A percentile compares a stretch with the other conserved stretches of the same genome.
These are phyloP conservation scores for Arabidopsis suecica DNA, from an alignment of 345 rosid genomes.

Conservation along the genomic window DNA sequence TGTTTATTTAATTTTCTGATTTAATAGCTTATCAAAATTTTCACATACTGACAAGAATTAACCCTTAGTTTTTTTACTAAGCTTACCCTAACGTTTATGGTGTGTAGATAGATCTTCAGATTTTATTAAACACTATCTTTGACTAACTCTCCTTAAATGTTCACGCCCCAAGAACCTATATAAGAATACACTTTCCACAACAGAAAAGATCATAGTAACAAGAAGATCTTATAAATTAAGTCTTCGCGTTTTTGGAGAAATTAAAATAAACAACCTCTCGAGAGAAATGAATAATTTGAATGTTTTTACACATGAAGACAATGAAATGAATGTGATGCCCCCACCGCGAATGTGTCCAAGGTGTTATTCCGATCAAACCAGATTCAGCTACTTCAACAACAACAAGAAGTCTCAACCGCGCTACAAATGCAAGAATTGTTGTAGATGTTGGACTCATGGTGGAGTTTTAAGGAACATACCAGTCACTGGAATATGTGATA, in stretches of 20 bases:
- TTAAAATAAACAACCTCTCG: conserved; percentile 5
- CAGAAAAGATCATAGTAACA: conserved; percentile 3
- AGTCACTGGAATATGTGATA: conserved; percentile 30
- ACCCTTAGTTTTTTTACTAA: conserved; percentile 9
- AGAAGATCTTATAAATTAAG: background rate
- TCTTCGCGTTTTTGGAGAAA: background rate
- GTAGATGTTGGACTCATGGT: conserved; percentile 45
- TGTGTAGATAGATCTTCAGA: conserved; percentile 15
- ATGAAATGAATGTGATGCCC: conserved; percentile 30
- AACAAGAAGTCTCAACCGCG: conserved; percentile 33
- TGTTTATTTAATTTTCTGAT: background rate
- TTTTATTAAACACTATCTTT: background rate
- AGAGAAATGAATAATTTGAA: conserved; percentile 12
- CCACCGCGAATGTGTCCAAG: conserved; percentile 40
- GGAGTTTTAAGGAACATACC: conserved; percentile 38
- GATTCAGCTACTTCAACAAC: conserved; percentile 43
- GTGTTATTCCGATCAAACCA: conserved; percentile 36
- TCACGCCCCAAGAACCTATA: background rate
- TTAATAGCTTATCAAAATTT: conserved; percentile 23
- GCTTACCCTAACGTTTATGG: conserved; percentile 18
- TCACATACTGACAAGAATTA: conserved; percentile 28
- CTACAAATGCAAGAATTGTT: conserved; percentile 37
- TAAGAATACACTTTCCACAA: conserved; percentile 2
- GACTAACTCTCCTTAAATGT: conserved; percentile 21
- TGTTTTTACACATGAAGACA: background rate